Evolutionary conservation across 441 rosid species (phyloP).

Genomic region (Jatropha multifida): DNA sequence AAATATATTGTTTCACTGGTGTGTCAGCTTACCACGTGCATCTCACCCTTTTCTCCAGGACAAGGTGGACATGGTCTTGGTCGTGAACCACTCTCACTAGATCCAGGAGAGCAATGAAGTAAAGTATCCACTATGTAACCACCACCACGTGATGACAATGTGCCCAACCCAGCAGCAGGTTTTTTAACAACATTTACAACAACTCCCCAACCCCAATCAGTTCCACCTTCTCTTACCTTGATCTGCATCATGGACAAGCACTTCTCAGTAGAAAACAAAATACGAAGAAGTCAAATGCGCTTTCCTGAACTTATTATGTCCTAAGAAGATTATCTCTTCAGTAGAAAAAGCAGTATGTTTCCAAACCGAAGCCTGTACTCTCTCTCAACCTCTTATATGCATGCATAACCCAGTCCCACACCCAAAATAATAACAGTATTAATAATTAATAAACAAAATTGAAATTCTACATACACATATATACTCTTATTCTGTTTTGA

Average conservation of each 20-base stretch:
- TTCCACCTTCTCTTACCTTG: slow-evolving; percentile 93
- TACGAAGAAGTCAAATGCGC: background rate
- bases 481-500: background rate
- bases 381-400: background rate
- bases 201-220: slow-evolving; percentile 99
- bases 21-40: slow-evolving; percentile 92
- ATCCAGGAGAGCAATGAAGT: slow-evolving; percentile 88
- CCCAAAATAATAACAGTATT: background rate
- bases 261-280: slow-evolving; percentile 11
- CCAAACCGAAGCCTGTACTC: background rate
- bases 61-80: slow-evolving; percentile 94
- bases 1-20: background rate
- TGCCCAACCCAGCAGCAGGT: slow-evolving; percentile 56
- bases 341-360: background rate
- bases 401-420: background rate
- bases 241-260: slow-evolving; percentile 52
- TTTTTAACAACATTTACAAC: slow-evolving; percentile 92
- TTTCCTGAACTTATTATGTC: background rate
- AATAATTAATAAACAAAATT: background rate
- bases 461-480: background rate
- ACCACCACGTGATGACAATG: slow-evolving; percentile 58
- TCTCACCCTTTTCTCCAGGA: slow-evolving; percentile 96
- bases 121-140: slow-evolving; percentile 90
- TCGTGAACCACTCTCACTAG: slow-evolving; percentile 82
- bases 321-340: background rate